These are phyloP conservation scores for Asclepias syriaca DNA, from an alignment of 257 asterid genomes.

Conservation along the genomic window DNA sequence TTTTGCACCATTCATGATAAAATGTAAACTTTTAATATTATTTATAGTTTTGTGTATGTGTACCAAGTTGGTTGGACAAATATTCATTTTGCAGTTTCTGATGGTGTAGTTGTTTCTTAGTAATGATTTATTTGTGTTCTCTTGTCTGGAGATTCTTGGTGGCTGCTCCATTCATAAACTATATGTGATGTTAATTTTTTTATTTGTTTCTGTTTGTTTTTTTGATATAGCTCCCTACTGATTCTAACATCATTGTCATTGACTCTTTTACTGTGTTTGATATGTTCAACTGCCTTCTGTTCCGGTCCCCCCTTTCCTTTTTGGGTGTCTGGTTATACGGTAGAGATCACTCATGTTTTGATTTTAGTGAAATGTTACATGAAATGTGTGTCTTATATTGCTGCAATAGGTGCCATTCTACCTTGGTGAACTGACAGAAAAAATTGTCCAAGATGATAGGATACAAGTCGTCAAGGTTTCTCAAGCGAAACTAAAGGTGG, in stretches of 20 bases:
- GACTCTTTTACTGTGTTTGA: not conserved
- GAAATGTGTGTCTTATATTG: not conserved
- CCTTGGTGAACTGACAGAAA: conserved; percentile 79
- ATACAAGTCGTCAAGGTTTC: conserved; percentile 65
- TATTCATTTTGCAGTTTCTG: not conserved
- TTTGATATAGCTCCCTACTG: not conserved
- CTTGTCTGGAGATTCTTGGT: not conserved
- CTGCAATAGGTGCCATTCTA: conserved; percentile 69
- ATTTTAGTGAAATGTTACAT: not conserved
- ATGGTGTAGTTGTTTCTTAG: not conserved
- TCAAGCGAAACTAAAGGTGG: conserved; percentile 75
- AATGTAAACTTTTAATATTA: not conserved
- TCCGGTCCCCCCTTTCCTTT: not conserved
- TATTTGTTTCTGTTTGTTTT: not conserved
- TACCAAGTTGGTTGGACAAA: not conserved
- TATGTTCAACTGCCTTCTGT: not conserved
- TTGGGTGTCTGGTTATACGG: not conserved
- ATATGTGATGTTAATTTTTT: not conserved
- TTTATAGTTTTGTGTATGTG: not conserved
- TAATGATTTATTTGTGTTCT: not conserved
- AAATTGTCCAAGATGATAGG: conserved; percentile 59
- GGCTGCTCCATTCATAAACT: not conserved
- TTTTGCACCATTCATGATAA: not conserved
- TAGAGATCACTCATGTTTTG: not conserved
- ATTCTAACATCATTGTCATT: not conserved